Evolutionary conservation across 2,329 filamentous ascomycete species (phyloP).

Genomic region (Stagonosporopsis chrysanthemi): DNA sequence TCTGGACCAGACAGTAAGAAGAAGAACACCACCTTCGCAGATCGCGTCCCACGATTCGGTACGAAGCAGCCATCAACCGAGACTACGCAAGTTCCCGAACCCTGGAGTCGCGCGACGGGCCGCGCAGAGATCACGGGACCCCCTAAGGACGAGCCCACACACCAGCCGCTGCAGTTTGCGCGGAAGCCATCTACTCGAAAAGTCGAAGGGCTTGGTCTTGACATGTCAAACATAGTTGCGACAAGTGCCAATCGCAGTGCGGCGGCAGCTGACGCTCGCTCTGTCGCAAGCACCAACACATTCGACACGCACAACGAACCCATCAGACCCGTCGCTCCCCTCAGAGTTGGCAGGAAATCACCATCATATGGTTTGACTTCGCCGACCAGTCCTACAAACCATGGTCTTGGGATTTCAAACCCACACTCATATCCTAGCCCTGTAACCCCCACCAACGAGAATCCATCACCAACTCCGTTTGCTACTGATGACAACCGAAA

Average conservation of each 20-base stretch:
- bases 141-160: constrained; percentile 66
- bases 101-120: constrained; percentile 78
- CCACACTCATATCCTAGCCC: constrained; percentile 41
- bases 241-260: constrained; percentile 28
- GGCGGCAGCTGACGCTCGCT: constrained; percentile 39
- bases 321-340: constrained; percentile 54
- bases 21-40: constrained; percentile 38
- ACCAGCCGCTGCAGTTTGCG: constrained; percentile 63
- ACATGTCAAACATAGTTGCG: constrained; percentile 38
- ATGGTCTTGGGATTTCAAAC: constrained; percentile 34
- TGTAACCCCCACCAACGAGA: constrained; percentile 37
- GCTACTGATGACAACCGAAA: constrained; percentile 16
- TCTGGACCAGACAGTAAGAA: constrained; percentile 36
- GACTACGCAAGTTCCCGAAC: constrained; percentile 53
- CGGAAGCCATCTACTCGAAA: constrained; percentile 36
- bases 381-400: constrained; percentile 36
- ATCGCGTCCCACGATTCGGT: constrained; percentile 39
- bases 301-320: constrained; percentile 44
- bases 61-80: constrained; percentile 44
- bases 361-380: constrained; percentile 46
- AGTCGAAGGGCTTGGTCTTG: constrained; percentile 24
- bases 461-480: constrained; percentile 24
- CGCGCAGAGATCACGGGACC: constrained; percentile 70
- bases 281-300: constrained; percentile 37
- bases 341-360: constrained; percentile 51